Percentiles rank a stretch among this genome's conserved stretches.
phyloP scores from a whole-genome alignment of 2,329 filamentous ascomycete genomes.

The Cordyceps farinosa region DNA sequence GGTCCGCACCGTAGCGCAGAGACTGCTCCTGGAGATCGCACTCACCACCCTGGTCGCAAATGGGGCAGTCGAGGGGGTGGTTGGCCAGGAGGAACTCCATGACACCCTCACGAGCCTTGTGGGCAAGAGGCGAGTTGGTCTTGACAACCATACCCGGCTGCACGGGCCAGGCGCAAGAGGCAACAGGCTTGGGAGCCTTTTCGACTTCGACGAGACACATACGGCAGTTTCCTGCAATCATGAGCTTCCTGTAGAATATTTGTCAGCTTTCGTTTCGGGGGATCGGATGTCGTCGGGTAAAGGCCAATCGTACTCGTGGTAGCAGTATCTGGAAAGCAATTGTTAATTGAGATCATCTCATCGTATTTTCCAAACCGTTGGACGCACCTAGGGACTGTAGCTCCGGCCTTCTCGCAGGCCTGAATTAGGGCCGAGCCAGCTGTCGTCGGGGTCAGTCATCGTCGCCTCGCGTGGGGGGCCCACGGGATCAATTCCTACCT shows the following conservation, averaged over 20 bases:
- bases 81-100: constrained; percentile 99
- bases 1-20: constrained; percentile 95
- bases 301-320: constrained; percentile 74
- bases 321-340: constrained; percentile 73
- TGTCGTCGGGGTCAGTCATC: constrained; percentile 45
- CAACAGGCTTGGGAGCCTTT: constrained; percentile 91
- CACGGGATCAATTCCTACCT: constrained; percentile 54
- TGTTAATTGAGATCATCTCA: constrained; percentile 23
- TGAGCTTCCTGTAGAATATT: constrained; percentile 68
- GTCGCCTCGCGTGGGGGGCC: constrained; percentile 14
- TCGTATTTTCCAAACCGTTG: constrained; percentile 10
- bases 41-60: constrained; percentile 98
- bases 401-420: constrained; percentile 96
- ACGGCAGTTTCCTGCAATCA: constrained; percentile 99
- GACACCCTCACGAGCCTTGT: constrained; percentile 97
- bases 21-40: constrained; percentile 99
- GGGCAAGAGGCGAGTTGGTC: constrained; percentile 91
- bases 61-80: constrained; percentile 91
- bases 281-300: constrained; percentile 22
- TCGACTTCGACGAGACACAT: constrained; percentile 99
- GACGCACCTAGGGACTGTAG: constrained; percentile 75
- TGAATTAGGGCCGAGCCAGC: constrained; percentile 97
- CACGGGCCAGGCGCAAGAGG: constrained; percentile 97
- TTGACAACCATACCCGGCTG: constrained; percentile 99
- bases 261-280: constrained; percentile 36